Evolutionary conservation across 257 asterid genomes (phyloP), one percentile per base, ranked within the genome.

Genomic region (Schizonepeta tenuifolia): DNA sequence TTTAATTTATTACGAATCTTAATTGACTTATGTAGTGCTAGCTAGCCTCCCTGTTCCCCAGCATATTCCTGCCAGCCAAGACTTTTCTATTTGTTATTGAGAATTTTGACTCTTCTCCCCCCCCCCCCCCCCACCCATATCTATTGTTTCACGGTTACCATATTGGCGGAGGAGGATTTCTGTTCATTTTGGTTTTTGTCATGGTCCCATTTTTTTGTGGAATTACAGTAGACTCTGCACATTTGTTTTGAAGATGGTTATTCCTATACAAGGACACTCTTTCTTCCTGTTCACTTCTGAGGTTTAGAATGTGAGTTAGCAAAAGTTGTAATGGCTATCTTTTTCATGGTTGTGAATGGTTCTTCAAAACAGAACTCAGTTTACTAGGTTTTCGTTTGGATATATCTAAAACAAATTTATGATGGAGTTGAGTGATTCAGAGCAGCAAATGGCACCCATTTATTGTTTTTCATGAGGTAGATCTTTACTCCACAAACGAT

Each of bases 401-500:
- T 67, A 22, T 47, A 26, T 67, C 17, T n/a, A 46, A 21, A 41
- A 36, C 40, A 49, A 47, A 69, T 51, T 18, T 35, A 69, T 38
- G 50, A 47, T 10, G 60, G 53, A 69, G 69, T 24, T 22, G 28
- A 58, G 31, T 9, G 21, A 35, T 47, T 54, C 24, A 33, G 10
- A 18, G n/a, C 31, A 33, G 53, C 70, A 46, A 14, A 15, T 18
- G 31, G 7, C 41, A 69, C 31, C 40, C n/a, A 61, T 35, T 51
- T 41, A 53, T 62, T 6, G 44, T 22, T 60, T 59, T 41, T 9
- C 3, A 3, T 20, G 35, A 21, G 49, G 20, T 51, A 15, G 53
- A 67, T 56, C 49, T 38, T 44, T 56, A 15, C 72, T 47, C 64
- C 4, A 31, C 74, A 6, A 58, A 53, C 51, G n/a, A 47, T 44